Base-by-base conservation (phyloP, 306 rosid genomes). In the Dalbergia oliveri region DNA sequence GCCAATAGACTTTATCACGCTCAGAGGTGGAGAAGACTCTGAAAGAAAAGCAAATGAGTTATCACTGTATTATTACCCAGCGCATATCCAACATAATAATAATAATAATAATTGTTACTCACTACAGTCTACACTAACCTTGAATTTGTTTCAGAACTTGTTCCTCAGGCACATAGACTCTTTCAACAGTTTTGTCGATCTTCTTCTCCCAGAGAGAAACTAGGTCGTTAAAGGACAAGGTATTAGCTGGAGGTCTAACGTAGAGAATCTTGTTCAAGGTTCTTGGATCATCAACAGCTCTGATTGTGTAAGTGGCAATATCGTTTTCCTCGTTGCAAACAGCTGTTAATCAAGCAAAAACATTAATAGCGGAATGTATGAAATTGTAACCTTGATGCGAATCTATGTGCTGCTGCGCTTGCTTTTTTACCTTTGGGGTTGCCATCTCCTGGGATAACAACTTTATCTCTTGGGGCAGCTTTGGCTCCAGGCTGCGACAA, bases 171-270 rank as follows among this genome's bases (percentile, higher is more conserved):
- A 82, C 76, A 77, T 86, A 82, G 77, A 69, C 69, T 47, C 67
- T 85, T 79, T 85, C 91, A 73, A 87, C 59, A 54, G 86, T 87
- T 72, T 88, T 88, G 10, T 86, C 88, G 2, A 84, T 72, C 83
- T 85, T 88, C 50, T 63, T 80, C 64, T 91, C 95, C 95, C 93
- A 91, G 0, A 88, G 79, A 19, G 89, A 73, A 0, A 87, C 88
- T 3, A 88, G 53, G 3, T 88, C 88, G 34, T 87, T 85, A 23
- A 85, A 86, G 0, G 92, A 79, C 35, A 76, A 77, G 12, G 73
- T 68, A 65, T 86, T 88, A 56, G 34, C 73, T 0, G 85, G 80
- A 2, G 92, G 88, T 66, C 81, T 83, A 60, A 88, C 13, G 65
- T 84, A 84, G 47, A 87, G 73, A 77, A 54, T 65, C 74, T 91